Evolutionary conservation across 176 grass and related monocot species (phyloP).

Genomic region (Alopecurus myosuroides): DNA sequence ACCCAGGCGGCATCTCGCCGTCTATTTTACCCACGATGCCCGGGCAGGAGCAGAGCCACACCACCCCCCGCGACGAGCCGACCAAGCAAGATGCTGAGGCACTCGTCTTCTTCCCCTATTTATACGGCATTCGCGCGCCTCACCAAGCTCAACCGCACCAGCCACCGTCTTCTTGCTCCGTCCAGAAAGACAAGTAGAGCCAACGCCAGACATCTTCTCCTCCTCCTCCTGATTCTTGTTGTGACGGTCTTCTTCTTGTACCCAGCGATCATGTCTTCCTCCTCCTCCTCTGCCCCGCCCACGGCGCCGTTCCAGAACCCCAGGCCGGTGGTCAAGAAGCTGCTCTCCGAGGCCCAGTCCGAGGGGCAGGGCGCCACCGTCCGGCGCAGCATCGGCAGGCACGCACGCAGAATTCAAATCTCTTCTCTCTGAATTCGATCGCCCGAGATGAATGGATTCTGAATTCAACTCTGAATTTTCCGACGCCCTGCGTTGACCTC

Average conservation of each 20-base stretch:
- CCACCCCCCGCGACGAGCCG: neutral
- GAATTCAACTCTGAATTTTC: neutral
- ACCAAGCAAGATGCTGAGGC: neutral
- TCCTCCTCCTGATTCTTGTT: neutral
- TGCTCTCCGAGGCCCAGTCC: conserved; percentile 59
- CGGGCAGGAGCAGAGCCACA: neutral
- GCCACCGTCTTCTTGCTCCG: neutral
- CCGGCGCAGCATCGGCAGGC: conserved; percentile 83
- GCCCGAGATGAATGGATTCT: neutral
- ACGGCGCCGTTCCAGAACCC: conserved; percentile 41
- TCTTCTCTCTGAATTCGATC: neutral
- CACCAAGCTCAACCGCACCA: neutral
- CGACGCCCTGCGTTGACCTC: neutral
- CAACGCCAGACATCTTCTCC: neutral
- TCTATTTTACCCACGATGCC: neutral
- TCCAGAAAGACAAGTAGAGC: neutral
- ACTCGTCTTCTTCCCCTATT: neutral
- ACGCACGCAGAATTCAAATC: neutral
- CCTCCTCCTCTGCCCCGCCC: neutral
- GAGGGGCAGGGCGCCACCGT: conserved; percentile 75
- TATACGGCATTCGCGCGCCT: neutral
- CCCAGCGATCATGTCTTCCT: conserved; percentile 12
- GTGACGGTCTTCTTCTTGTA: neutral
- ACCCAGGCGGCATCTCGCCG: neutral
- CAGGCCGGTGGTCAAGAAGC: conserved; percentile 49